Conservation (phyloP, 768 basidiomycete genomes). For the Agrocybe chaxingu region DNA sequence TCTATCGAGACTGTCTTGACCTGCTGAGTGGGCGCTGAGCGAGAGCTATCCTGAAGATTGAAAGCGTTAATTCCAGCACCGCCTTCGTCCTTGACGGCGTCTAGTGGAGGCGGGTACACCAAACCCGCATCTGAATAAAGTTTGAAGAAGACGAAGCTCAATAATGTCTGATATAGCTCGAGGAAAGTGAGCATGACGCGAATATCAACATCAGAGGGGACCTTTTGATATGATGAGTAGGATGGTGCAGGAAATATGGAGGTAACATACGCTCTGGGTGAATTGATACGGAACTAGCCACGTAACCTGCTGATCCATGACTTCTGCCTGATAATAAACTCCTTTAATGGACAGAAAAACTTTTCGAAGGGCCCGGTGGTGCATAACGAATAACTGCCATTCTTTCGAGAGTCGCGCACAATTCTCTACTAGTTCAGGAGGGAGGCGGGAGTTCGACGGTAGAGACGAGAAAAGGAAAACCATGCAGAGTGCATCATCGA, state of each 20-base stretch:
- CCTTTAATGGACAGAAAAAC: slow-evolving; percentile 97
- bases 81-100: slow-evolving; percentile 75
- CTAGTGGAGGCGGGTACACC: slow-evolving; percentile 93
- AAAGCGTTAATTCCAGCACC: slow-evolving; percentile 90
- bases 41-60: slow-evolving; percentile 54
- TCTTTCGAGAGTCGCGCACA: slow-evolving; percentile 88
- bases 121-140: slow-evolving; percentile 94
- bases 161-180: slow-evolving; percentile 94
- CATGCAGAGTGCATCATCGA: slow-evolving; percentile 97
- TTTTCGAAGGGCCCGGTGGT: slow-evolving; percentile 79
- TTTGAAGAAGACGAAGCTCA: slow-evolving; percentile 96
- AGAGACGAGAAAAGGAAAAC: slow-evolving; percentile 89
- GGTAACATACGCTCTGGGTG: slow-evolving; percentile 75
- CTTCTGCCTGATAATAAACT: slow-evolving; percentile 94
- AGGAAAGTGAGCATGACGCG: slow-evolving; percentile 98
- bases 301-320: slow-evolving; percentile 88
- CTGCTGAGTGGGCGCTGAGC: slow-evolving; percentile 35
- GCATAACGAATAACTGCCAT: slow-evolving; percentile 97
- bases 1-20: slow-evolving; percentile 46
- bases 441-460: slow-evolving; percentile 80
- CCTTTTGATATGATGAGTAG: slow-evolving; percentile 39
- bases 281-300: slow-evolving; percentile 99
- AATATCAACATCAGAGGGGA: slow-evolving; percentile 93
- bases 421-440: slow-evolving; percentile 83
- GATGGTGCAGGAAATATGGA: slow-evolving; percentile 4